Percentiles rank a stretch among this genome's conserved stretches.
Conservation (phyloP, 176 grass and related monocot species). For the Oryza punctata region DNA sequence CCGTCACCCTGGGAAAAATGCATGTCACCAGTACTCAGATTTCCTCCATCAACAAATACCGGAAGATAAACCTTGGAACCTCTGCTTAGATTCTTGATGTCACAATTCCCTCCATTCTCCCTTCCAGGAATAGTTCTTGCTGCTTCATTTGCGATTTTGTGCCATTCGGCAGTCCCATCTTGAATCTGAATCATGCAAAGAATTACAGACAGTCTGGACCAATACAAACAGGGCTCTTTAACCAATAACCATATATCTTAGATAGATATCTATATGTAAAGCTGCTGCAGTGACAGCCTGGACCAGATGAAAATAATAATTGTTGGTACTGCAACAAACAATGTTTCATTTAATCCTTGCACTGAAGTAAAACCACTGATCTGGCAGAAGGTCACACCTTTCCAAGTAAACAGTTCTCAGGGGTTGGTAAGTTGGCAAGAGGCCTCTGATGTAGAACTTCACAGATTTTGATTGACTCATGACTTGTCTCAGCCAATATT, state of each 20-base stretch:
- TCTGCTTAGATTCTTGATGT: constrained; percentile 93
- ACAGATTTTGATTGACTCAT: constrained; percentile 60
- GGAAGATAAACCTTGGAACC: constrained; percentile 96
- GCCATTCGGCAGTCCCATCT: constrained; percentile 65
- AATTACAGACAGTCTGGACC: not conserved
- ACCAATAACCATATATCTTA: constrained; percentile 2
- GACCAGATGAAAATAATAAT: not conserved
- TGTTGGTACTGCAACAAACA: not conserved
- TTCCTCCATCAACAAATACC: constrained; percentile 90
- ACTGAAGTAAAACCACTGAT: constrained; percentile 23
- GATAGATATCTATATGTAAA: not conserved
- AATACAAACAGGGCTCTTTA: constrained; percentile 23
- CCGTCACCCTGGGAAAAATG: constrained; percentile 94
- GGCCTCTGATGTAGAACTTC: constrained; percentile 85
- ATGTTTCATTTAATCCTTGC: not conserved
- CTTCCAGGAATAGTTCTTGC: constrained; percentile 89
- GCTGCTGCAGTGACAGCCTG: not conserved
- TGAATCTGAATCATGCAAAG: constrained; percentile 60
- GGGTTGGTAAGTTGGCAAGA: constrained; percentile 71
- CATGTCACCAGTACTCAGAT: constrained; percentile 90
- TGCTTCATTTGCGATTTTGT: constrained; percentile 77
- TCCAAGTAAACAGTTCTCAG: constrained; percentile 77
- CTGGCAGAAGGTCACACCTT: constrained; percentile 49
- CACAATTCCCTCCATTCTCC: constrained; percentile 94
- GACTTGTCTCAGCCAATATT: constrained; percentile 58